Conservation (phyloP, 2,329 filamentous ascomycete genomes). For the Elsinoe ampelina region DNA sequence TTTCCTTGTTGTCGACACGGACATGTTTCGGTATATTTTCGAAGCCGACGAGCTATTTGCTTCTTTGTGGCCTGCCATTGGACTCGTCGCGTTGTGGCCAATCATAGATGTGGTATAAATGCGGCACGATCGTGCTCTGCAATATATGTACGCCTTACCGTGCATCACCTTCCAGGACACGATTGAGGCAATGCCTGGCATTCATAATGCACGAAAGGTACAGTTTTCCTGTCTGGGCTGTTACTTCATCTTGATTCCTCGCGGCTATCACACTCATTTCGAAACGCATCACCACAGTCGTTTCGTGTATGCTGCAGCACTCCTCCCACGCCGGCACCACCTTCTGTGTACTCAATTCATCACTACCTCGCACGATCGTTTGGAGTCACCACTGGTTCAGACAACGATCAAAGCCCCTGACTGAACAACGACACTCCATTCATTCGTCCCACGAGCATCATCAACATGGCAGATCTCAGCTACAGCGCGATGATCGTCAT, state of each 20-base stretch:
- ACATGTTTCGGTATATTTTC: not conserved
- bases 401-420: not conserved
- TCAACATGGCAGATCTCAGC: conserved; percentile 6
- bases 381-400: too few species aligned
- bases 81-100: not conserved
- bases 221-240: not conserved
- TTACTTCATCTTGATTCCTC: too few species aligned
- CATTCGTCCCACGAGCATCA: not conserved
- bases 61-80: not conserved
- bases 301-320: too few species aligned
- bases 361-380: too few species aligned
- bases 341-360: too few species aligned
- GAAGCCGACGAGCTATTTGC: not conserved
- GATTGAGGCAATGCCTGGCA: not conserved
- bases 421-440: too few species aligned
- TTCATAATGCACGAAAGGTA: not conserved
- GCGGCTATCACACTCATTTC: not conserved
- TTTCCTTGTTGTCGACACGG: not conserved
- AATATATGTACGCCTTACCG: not conserved
- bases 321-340: too few species aligned
- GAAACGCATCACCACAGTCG: too few species aligned
- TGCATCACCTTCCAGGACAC: not conserved
- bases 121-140: not conserved
- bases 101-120: not conserved
- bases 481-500: conserved; percentile 2